Base-by-base conservation (phyloP, 768 basidiomycete species). In the Boletus fagicola region DNA sequence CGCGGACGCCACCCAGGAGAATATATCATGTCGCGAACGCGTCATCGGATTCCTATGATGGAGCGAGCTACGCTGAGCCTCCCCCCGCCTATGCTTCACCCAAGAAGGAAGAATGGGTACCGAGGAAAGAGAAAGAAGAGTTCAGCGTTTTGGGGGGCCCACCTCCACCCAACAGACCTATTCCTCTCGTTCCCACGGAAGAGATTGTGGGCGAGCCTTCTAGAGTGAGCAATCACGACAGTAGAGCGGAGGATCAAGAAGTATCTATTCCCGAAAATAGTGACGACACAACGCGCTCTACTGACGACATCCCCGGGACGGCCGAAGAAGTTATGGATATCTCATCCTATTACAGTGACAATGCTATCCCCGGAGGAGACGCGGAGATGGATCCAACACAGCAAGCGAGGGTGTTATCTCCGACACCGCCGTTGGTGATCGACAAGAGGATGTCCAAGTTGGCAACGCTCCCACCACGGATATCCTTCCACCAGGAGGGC, bases 401-500 rank as follows among this genome's bases (percentile, higher is more conserved):
- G 39, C 55, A 48, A 24, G 43, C 40, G 20, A 53, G 50, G 31
- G n/a, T 53, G 20, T 15, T 59, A 50, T 59, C 59, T 22, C 68
- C 64, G 51, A 73, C 60, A 35, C 72, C 70, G 15, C 72, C 75
- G 36, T 59, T 77, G 12, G 63, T 74, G 45, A 64, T 74, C 39
- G 70, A 68, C 54, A 67, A 68, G 53, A 58, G 54, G 45, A 7
- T 64, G 42, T 24, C 51, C 31, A 63, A 61, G 46, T 36, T 66
- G n/a, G 64, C 60, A 12, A 58, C 47, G 18, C 31, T 65, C 31
- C 80, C 85, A 0, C 85, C 85, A 12, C 78, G 85, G 15, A 63
- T 86, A 31, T 85, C 83, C 5, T 72, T 85, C 30, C 81, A 83
- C 56, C 74, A 75, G 36, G 78, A 80, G 51, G 54, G 57, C 12